Percentiles rank a stretch among this genome's conserved stretches.
Conservation (phyloP, 306 rosid species). For the Pyrus communis region DNA sequence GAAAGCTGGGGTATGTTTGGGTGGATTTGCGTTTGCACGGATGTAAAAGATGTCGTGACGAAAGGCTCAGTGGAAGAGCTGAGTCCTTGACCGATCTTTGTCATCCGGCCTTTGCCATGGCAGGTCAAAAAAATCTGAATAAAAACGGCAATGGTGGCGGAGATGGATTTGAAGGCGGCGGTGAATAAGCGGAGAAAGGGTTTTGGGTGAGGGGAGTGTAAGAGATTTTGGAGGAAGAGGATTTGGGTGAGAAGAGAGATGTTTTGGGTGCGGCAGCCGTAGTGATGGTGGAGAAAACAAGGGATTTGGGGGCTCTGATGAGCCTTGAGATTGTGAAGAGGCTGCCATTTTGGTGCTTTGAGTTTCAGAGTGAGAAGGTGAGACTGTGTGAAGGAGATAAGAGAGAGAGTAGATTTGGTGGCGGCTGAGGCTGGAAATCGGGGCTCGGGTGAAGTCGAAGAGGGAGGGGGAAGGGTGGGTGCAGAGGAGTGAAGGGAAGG, state of each 20-base stretch:
- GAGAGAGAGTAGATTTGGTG: too few relatives aligned
- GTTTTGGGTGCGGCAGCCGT: constrained; percentile 8
- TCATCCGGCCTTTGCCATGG: constrained; percentile 98
- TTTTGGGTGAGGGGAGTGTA: constrained; percentile 27
- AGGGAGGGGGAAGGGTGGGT: too few relatives aligned
- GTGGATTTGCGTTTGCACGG: constrained; percentile 3
- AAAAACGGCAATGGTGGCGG: constrained; percentile 71
- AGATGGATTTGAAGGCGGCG: constrained; percentile 32
- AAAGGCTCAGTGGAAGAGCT: constrained; percentile 7
- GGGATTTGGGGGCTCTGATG: constrained; percentile 21
- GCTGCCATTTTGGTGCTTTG: constrained; percentile 38
- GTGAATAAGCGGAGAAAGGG: constrained; percentile 38
- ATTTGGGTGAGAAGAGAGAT: constrained; percentile 35
- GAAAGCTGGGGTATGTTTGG: neutral
- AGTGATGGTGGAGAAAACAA: constrained; percentile 11
- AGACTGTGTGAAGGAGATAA: too few relatives aligned
- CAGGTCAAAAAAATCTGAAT: constrained; percentile 61
- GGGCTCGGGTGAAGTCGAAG: too few relatives aligned
- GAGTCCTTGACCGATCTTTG: constrained; percentile 37
- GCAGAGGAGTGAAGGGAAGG: too few relatives aligned
- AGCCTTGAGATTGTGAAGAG: constrained; percentile 49
- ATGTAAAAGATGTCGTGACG: constrained; percentile 44
- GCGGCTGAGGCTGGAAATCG: too few relatives aligned
- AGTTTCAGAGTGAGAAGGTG: neutral
- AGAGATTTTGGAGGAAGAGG: constrained; percentile 21